Conservation (phyloP, 805 yeast species). For the Wickerhamiella cacticola region DNA sequence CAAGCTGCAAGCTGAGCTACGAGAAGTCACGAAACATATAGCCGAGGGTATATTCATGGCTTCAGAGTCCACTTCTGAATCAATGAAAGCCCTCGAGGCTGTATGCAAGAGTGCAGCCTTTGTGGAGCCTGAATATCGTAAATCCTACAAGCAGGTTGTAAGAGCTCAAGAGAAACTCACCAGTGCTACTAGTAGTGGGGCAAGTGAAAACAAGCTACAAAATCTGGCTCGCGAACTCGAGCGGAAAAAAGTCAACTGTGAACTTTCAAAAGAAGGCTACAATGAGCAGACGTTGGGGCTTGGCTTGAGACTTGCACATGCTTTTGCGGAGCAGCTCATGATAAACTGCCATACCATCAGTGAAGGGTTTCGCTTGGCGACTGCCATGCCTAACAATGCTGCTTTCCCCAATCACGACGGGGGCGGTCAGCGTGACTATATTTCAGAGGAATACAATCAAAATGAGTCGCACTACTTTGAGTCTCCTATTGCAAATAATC, state of each 20-base stretch:
- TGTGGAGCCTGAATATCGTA: slow-evolving; percentile 4
- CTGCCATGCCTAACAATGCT: not conserved
- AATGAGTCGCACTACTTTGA: not conserved
- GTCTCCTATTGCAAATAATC: not conserved
- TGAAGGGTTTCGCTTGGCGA: not conserved
- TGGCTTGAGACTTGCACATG: not conserved
- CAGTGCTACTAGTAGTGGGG: not conserved
- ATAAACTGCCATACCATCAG: not conserved
- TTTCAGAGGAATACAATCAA: not conserved
- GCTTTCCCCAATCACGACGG: not conserved
- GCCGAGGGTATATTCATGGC: not conserved
- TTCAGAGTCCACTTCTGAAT: not conserved
- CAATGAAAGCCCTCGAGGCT: not conserved
- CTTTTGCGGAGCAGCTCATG: not conserved
- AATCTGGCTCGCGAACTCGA: not conserved
- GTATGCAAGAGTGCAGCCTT: not conserved
- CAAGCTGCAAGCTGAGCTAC: not conserved
- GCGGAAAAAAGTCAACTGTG: not conserved
- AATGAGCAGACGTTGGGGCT: not conserved
- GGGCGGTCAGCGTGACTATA: not conserved
- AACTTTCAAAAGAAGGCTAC: not conserved
- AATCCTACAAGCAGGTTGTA: not conserved
- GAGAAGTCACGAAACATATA: not conserved
- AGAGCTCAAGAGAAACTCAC: not conserved
- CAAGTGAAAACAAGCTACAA: not conserved